These are phyloP conservation scores for Avena sativa DNA, from an alignment of 176 grass and related monocot species.

Conservation along the genomic window DNA sequence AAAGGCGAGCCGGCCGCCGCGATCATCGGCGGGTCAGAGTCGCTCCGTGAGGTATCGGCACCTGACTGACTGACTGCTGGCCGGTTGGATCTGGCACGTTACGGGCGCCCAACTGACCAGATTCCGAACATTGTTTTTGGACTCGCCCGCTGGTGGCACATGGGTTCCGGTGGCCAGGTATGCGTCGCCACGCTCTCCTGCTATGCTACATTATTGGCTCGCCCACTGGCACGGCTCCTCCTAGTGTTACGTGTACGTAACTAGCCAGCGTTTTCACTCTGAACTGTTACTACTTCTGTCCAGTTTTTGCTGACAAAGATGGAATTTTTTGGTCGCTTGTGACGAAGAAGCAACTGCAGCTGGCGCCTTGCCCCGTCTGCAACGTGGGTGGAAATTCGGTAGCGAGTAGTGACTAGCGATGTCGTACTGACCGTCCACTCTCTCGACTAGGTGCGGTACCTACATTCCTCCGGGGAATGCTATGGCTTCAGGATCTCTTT, in stretches of 20 bases:
- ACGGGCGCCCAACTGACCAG: neutral
- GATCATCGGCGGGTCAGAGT: neutral
- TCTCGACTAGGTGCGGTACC: neutral
- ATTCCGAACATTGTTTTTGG: slow-evolving; percentile 51
- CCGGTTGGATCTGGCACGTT: slow-evolving; percentile 32
- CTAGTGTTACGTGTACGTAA: neutral
- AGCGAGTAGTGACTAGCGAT: neutral
- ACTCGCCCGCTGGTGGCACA: slow-evolving; percentile 34
- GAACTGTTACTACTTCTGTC: neutral
- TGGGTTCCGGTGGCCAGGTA: slow-evolving; percentile 35
- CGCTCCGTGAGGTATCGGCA: neutral
- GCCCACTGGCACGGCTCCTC: neutral
- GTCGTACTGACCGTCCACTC: neutral
- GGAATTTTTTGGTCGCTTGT: neutral
- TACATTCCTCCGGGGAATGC: neutral
- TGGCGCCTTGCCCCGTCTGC: neutral
- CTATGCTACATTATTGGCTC: slow-evolving; percentile 17
- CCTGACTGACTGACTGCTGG: slow-evolving; percentile 10
- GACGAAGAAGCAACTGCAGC: neutral
- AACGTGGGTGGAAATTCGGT: neutral
- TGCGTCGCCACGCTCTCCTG: slow-evolving; percentile 34
- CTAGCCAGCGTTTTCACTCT: neutral
- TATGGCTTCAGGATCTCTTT: neutral
- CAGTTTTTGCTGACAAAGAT: neutral
- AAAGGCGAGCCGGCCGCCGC: neutral